Base-by-base conservation (phyloP, 495 filamentous ascomycete species). In the Trichoderma erinaceum region DNA sequence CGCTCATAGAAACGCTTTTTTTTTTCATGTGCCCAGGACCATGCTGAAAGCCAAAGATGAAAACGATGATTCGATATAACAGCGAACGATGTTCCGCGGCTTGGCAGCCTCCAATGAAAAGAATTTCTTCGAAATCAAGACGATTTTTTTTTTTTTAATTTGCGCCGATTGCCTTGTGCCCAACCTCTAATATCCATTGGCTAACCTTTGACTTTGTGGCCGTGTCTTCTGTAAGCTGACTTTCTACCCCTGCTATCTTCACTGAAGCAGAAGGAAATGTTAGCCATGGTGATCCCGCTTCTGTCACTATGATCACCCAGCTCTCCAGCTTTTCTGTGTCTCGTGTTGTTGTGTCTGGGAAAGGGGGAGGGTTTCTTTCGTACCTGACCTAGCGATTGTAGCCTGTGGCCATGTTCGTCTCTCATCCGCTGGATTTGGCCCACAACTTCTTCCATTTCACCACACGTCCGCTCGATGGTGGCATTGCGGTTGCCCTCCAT, bases 381-480 rank as follows among this genome's bases (percentile, higher is more conserved):
- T 66, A 66, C 65, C 65, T 44, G 43, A n/a, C 8, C 23, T 23
- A 44, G 38, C 35, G 65, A 48, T 7, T 23, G n/a, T 48, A 69
- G 72, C 69, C 81, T 77, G 65, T 78, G 77, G 68, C 78, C 70
- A 67, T 87, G 84, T 72, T 84, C 80, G 50, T 74, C 70, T 38
- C 75, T 69, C 71, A 89, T 79, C 32, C 83, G 76, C 66, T 82
- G 75, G 72, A 95, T 89, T 72, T 92, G 89, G 63, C 77, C 76
- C 66, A 88, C 81, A 66, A 92, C 81, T 56, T 83, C 83, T 68
- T 71, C 69, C 61, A 93, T 88, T 70, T 88, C 84, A 48, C 83
- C 82, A 71, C 87, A 74, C 68, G 90, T 88, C 75, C 88, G 87
- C 70, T 91, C 91, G 80, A 97, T 93, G 41, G 91, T 94, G 69